Conservation (phyloP, 306 rosid species). For the Chamaecrista fasciculata region DNA sequence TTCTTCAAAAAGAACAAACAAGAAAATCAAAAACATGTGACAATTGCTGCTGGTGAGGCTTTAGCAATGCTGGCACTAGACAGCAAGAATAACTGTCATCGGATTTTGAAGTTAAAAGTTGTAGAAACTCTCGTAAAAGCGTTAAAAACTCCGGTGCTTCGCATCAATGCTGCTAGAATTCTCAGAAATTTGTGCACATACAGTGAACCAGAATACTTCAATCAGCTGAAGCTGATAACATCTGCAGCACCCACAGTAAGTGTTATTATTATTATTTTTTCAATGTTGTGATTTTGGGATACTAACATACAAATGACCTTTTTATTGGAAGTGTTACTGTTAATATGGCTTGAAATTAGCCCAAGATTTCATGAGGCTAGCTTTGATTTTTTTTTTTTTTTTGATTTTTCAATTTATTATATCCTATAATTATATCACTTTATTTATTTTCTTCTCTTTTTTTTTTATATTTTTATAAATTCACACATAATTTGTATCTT, state of each 20-base stretch:
- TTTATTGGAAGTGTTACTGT: not conserved
- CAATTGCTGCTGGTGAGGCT: conserved; percentile 80
- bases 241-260: conserved; percentile 80
- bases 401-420: too few species aligned
- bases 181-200: conserved; percentile 75
- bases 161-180: conserved; percentile 72
- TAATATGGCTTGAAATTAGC: too few species aligned
- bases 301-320: not conserved
- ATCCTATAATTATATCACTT: too few species aligned
- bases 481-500: too few species aligned
- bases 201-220: conserved; percentile 57
- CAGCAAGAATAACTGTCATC: conserved; percentile 66
- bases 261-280: conserved; percentile 20
- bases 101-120: conserved; percentile 61
- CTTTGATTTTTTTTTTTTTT: too few species aligned
- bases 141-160: conserved; percentile 55
- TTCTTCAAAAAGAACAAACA: conserved; percentile 49
- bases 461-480: too few species aligned
- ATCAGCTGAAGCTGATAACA: conserved; percentile 51
- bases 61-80: conserved; percentile 80
- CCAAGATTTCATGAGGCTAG: too few species aligned
- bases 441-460: too few species aligned
- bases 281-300: not conserved
- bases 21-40: conserved; percentile 42
- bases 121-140: conserved; percentile 53